phyloP scores from a whole-genome alignment of 2,329 filamentous ascomycete genomes.

The Fusarium sambucinum region DNA sequence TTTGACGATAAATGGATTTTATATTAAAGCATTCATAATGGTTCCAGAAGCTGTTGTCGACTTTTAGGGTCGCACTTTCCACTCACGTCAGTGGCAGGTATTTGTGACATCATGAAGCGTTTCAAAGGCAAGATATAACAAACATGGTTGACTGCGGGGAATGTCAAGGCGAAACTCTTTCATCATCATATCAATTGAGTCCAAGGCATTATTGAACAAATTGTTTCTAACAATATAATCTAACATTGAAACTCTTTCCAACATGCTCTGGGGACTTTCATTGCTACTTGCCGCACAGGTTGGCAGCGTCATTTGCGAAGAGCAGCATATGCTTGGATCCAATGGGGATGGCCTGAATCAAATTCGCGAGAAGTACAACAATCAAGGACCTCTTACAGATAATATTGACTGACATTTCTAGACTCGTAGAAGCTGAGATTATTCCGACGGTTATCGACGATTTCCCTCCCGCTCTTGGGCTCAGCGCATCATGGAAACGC shows the following conservation, averaged over 20 bases:
- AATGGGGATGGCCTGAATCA: not conserved
- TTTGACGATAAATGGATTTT: not conserved
- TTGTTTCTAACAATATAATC: fast-evolving
- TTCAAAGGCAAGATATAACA: not conserved
- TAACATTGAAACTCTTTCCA: not conserved
- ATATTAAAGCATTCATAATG: not conserved
- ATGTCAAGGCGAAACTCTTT: not conserved
- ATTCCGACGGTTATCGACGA: slow-evolving; percentile 41
- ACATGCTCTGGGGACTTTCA: not conserved
- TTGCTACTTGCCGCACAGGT: not conserved
- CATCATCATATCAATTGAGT: not conserved
- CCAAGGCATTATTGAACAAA: fast-evolving
- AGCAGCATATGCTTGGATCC: not conserved
- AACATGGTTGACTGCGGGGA: slow-evolving; percentile 24
- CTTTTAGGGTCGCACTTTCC: not conserved
- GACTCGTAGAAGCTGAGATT: slow-evolving; percentile 26
- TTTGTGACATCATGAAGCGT: slow-evolving; percentile 33
- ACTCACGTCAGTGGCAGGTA: slow-evolving; percentile 19
- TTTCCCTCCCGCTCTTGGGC: slow-evolving; percentile 27
- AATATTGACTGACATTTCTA: fast-evolving
- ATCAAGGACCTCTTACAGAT: fast-evolving
- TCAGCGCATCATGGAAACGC: slow-evolving; percentile 33
- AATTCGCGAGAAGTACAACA: slow-evolving; percentile 22
- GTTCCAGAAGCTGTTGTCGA: fast-evolving
- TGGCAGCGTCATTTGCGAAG: not conserved